Base-by-base conservation (phyloP, 2,329 filamentous ascomycete genomes). In the Aureobasidium sp. region DNA sequence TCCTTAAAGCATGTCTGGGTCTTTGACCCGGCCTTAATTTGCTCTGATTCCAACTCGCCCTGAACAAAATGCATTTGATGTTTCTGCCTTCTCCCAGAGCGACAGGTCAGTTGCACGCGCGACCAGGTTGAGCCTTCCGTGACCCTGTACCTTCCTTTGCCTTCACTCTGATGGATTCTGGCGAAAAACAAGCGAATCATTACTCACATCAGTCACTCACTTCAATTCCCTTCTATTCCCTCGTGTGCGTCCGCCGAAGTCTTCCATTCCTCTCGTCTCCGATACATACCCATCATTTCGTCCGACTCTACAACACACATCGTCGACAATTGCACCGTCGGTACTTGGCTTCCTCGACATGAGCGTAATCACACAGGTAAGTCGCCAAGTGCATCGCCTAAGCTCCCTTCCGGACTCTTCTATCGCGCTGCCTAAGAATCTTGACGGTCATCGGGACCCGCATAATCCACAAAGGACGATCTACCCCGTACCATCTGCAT, bases 11-110 rank as follows among this genome's bases (percentile, higher is more conserved):
- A 53, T 45, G 40, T 34, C 21, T 16, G 21, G 35, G 8, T 22
- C 24, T 17, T 22, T 29, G 45, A 49, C n/a, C 21, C 24, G 34
- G 22, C 45, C 45, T 49, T 24, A 34, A 48, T 50, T 50, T 50
- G 17, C 8, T 50, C 27, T 51, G 24, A 17, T 17, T 21, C 22
- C 34, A 25, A 39, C 30, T 51, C 35, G 37, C 27, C 24, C 21
- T 32, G 34, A 30, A 34, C 19, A 39, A 41, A 24, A 51, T 51
- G 48, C 37, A 19, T 51, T 27, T 17, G 3, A 32, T 14, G 19
- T 51, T 41, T 14, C 14, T 41, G 25, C 12, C 27, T 41, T 37
- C 32, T 39, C 16, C 25, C 25, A 51, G 19, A 16, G 48, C 37
- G 27, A 40, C 17, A 51, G n/a, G 19, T 17, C 24, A 51, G 27